Base-by-base conservation (phyloP, 257 asterid genomes). In the Marsdenia floribunda region DNA sequence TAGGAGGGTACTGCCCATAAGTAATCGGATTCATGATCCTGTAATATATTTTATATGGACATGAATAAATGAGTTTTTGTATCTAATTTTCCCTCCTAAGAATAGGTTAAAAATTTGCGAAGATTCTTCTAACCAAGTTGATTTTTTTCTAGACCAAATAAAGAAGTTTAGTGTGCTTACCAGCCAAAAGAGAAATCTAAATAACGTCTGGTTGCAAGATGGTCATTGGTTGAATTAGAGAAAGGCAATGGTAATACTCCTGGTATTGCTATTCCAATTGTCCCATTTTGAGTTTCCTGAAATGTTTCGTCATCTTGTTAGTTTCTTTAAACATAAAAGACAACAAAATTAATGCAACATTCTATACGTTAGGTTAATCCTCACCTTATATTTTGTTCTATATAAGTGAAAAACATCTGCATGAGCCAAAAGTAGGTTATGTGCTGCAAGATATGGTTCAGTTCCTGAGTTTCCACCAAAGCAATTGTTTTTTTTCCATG, bases 1-100 rank as follows among this genome's bases (percentile, higher is more conserved):
- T 8, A 14, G 22, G 13, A 4, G 78, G 78, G 24, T 64, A 74
- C 21, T 74, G 65, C 8, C 78, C 78, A 18, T 29, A 29, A 5
- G n/a, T 64, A 3, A 74, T 0, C 9, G 78, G 78, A 26, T 64
- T 35, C 72, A 74, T 26, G n/a, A 64, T 49, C 50, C 78, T 74
- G 65, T 15, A 65, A 37, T 33, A 18, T 2, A 14, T 33, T 6
- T 11, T 18, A 21, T 16, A 50, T 12, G 7, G 2, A 63, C 3
- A 14, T 6, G 4, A 64, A 26, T 35, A 10, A 15, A 5, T 69
- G 19, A 26, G 0, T 3, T 44, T 49, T 50, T 11, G 52, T 50
- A 50, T 13, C 18, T 50, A 13, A 15, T 11, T 50, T 12, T 14
- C 15, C 15, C 5, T n/a, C 12, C 2, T 47, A 1, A 10, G 18